Percentiles rank a stretch among this genome's conserved stretches.
These are phyloP conservation scores for Populus hybrid DNA, from an alignment of 441 rosid genomes.

Conservation along the genomic window DNA sequence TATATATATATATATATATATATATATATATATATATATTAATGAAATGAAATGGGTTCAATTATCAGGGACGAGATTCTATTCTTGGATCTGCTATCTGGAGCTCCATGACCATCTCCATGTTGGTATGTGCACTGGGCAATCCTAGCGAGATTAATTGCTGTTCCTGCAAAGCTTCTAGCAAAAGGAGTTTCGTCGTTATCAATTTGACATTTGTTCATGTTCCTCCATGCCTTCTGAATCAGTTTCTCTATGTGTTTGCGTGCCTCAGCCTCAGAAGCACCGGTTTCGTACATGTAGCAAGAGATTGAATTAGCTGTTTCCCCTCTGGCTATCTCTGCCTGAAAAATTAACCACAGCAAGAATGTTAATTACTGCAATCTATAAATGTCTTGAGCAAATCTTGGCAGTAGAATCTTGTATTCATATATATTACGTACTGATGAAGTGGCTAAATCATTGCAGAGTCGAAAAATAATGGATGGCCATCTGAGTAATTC, in stretches of 20 bases:
- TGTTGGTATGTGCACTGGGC: constrained; percentile 28
- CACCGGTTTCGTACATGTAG: constrained; percentile 7
- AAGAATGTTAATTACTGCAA: constrained; percentile 10
- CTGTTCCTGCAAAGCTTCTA: constrained; percentile 12
- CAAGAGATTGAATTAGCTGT: constrained; percentile 18
- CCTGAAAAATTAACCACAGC: not conserved
- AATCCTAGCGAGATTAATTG: constrained; percentile 30
- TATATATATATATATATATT: too few relatives aligned
- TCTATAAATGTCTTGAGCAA: not conserved
- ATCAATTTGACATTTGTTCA: not conserved
- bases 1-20: too few relatives aligned
- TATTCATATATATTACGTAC: constrained; percentile 12
- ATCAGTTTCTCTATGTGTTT: not conserved
- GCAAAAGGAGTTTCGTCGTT: constrained; percentile 7
- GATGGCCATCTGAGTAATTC: constrained; percentile 32
- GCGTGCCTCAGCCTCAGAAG: not conserved
- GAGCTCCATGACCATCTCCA: constrained; percentile 36
- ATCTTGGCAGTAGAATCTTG: not conserved
- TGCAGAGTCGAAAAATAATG: constrained; percentile 38
- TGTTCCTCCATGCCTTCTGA: not conserved
- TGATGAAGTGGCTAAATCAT: constrained; percentile 37
- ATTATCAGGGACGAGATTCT: constrained; percentile 24
- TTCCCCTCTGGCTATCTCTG: constrained; percentile 16
- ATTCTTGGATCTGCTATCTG: constrained; percentile 19
- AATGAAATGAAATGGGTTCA: constrained; percentile 17